Percentiles rank a stretch among this genome's conserved stretches.
Evolutionary conservation across 2,329 filamentous ascomycete genomes (phyloP).

Genomic region (Pseudogymnoascus pannorum): DNA sequence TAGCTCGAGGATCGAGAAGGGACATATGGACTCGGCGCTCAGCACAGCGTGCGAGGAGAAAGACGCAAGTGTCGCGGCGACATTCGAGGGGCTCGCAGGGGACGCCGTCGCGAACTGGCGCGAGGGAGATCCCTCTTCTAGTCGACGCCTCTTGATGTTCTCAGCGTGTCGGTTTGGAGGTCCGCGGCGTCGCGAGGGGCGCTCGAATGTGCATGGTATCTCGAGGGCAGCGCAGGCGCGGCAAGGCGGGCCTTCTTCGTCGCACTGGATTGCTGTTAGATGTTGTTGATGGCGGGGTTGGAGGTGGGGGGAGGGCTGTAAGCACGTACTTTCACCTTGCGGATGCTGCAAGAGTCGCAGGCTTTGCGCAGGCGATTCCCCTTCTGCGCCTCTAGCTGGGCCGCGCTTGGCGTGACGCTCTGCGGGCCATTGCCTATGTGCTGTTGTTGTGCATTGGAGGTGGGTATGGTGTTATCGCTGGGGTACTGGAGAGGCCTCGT

Average conservation of each 20-base stretch:
- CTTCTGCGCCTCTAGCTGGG: slow-evolving; percentile 21
- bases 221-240: slow-evolving; percentile 56
- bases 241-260: slow-evolving; percentile 59
- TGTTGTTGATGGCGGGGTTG: slow-evolving; percentile 6
- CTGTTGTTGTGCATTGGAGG: not conserved
- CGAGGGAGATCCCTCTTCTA: slow-evolving; percentile 26
- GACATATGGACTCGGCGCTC: slow-evolving; percentile 63
- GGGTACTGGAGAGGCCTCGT: not conserved
- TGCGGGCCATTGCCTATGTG: slow-evolving; percentile 13
- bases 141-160: slow-evolving; percentile 54
- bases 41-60: slow-evolving; percentile 33
- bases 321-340: slow-evolving; percentile 43
- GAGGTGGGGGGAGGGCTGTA: not conserved
- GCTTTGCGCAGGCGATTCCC: slow-evolving; percentile 39
- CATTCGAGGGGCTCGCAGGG: slow-evolving; percentile 25
- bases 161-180: slow-evolving; percentile 61
- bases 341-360: slow-evolving; percentile 45
- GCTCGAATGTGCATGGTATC: slow-evolving; percentile 60
- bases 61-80: slow-evolving; percentile 26
- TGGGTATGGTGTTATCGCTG: slow-evolving; percentile 11
- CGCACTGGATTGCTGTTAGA: slow-evolving; percentile 41
- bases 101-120: slow-evolving; percentile 10
- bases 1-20: slow-evolving; percentile 58
- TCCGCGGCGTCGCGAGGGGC: slow-evolving; percentile 55
- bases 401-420: slow-evolving; percentile 13